Evolutionary conservation across 2,329 filamentous ascomycete genomes (phyloP).

Genomic region (Trichoderma polysporum): DNA sequence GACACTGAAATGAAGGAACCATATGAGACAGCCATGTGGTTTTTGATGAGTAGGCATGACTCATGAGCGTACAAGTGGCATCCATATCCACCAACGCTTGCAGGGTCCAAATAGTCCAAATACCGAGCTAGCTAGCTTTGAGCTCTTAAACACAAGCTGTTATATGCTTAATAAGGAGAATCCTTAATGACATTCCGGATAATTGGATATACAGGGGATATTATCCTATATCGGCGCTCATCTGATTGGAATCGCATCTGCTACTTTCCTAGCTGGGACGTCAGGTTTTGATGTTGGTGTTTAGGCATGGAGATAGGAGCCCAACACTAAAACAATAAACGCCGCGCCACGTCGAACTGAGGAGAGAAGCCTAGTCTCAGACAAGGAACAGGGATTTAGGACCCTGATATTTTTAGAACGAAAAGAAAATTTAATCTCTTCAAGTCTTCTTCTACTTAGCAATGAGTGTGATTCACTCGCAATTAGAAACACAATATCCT

Average conservation of each 20-base stretch:
- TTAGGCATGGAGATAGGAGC: constrained; percentile 14
- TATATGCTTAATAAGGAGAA: neutral
- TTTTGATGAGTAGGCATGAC: neutral
- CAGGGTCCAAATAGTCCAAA: neutral
- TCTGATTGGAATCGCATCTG: neutral
- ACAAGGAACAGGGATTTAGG: neutral
- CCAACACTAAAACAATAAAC: neutral
- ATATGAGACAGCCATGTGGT: neutral
- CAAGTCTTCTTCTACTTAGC: too few species aligned
- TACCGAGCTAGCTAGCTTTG: neutral
- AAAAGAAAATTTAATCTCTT: neutral
- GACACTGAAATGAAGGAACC: neutral
- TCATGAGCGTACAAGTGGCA: neutral
- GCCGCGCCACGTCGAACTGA: neutral
- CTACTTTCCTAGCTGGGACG: neutral
- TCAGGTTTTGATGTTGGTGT: neutral
- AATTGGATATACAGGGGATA: neutral
- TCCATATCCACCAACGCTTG: neutral
- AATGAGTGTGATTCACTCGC: neutral
- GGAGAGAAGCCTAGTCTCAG: neutral
- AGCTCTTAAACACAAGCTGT: neutral
- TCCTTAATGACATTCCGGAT: neutral
- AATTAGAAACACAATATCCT: neutral
- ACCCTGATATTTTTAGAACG: neutral
- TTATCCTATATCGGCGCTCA: neutral